Evolutionary conservation across 2,329 filamentous ascomycete species (phyloP).

Genomic region (Verticillium alfalfae): DNA sequence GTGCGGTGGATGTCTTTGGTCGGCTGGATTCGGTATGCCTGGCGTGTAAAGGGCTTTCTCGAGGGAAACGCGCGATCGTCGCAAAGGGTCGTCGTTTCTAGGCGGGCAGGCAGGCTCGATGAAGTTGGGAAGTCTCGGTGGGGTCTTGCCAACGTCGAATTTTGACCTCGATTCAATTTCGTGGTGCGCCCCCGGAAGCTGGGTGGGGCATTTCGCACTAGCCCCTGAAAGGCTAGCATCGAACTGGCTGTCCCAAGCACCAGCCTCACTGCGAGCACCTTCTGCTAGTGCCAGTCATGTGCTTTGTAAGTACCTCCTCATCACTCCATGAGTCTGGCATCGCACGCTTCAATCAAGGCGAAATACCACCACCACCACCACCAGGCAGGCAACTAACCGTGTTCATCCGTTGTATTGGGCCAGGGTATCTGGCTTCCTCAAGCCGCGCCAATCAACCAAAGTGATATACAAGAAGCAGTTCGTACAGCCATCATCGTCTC

Average conservation of each 20-base stretch:
- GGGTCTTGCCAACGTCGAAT: conserved; percentile 2
- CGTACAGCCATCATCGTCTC: background rate
- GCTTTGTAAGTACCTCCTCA: no score
- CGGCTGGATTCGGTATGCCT: background rate
- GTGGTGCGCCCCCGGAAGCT: background rate
- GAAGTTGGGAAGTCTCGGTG: conserved; percentile 1
- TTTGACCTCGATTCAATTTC: conserved; percentile 3
- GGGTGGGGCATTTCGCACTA: background rate
- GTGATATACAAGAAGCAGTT: background rate
- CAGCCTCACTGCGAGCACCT: background rate
- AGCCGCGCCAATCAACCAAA: background rate
- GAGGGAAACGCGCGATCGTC: background rate
- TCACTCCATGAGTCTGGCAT: no score
- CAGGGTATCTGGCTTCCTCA: background rate
- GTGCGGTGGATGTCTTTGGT: background rate
- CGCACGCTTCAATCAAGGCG: no score
- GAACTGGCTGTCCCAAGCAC: background rate
- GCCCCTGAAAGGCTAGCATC: background rate
- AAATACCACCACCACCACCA: no score
- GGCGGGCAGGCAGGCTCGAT: background rate
- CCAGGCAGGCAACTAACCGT: background rate
- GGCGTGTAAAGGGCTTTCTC: background rate
- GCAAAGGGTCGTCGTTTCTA: background rate
- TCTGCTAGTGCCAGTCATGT: background rate
- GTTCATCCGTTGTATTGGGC: background rate